Conservation (phyloP, 257 asterid genomes). For the Jacaranda copaia region DNA sequence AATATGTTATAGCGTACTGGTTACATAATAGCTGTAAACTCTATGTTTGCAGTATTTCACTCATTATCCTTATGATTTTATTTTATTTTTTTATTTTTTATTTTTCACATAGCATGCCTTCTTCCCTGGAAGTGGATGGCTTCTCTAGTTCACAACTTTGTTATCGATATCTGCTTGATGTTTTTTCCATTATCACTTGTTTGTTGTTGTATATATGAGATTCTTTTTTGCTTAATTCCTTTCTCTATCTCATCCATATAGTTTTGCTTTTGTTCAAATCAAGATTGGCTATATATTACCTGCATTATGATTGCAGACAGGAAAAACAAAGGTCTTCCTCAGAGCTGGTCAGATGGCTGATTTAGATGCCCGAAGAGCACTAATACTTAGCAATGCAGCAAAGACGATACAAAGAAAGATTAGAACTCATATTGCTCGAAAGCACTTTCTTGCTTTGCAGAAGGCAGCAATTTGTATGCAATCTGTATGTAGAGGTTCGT, state of each 20-base stretch:
- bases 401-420: conserved; percentile 82
- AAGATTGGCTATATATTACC: background rate
- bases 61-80: background rate
- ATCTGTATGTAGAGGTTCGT: conserved; percentile 85
- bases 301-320: conserved; percentile 64
- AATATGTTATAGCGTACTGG: too few relatives aligned
- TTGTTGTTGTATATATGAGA: background rate
- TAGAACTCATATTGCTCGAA: conserved; percentile 78
- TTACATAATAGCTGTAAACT: too few relatives aligned
- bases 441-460: conserved; percentile 76
- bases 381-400: conserved; percentile 81
- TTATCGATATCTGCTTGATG: background rate
- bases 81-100: too few relatives aligned
- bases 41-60: background rate
- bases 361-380: conserved; percentile 88
- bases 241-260: conserved; percentile 5
- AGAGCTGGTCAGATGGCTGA: conserved; percentile 99
- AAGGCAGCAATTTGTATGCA: conserved; percentile 76
- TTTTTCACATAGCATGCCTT: too few relatives aligned
- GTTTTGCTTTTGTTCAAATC: conserved; percentile 11
- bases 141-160: background rate
- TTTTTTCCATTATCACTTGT: background rate
- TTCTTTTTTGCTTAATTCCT: background rate
- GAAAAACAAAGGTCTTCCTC: conserved; percentile 87
- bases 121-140: background rate